phyloP scores from a whole-genome alignment of 2,329 filamentous ascomycete species.

The Sarocladiaceae sp. region DNA sequence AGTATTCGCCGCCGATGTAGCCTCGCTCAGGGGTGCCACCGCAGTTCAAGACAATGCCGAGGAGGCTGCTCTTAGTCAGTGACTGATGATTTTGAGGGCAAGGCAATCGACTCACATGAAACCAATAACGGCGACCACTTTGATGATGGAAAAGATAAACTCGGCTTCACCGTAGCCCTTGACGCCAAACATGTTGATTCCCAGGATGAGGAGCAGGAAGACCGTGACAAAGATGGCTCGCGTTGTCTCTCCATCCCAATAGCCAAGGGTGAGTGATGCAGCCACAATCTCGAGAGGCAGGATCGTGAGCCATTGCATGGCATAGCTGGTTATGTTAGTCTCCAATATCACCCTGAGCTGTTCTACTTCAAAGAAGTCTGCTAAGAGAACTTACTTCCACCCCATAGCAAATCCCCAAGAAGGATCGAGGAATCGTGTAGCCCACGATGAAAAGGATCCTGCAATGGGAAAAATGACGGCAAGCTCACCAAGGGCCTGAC shows the following conservation, averaged over 20 bases:
- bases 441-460: slow-evolving; percentile 87
- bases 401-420: slow-evolving; percentile 96
- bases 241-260: slow-evolving; percentile 62
- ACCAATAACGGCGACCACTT: slow-evolving; percentile 77
- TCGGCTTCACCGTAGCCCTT: slow-evolving; percentile 87
- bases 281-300: slow-evolving; percentile 83
- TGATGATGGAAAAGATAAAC: slow-evolving; percentile 80
- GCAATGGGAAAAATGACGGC: slow-evolving; percentile 86
- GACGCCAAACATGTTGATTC: slow-evolving; percentile 83
- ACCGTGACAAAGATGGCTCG: slow-evolving; percentile 75
- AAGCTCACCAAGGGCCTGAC: slow-evolving; percentile 86
- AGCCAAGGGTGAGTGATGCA: slow-evolving; percentile 75
- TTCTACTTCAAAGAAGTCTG: slow-evolving; percentile 6
- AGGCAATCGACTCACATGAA: slow-evolving; percentile 62
- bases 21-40: slow-evolving; percentile 67
- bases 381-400: slow-evolving; percentile 62
- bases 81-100: slow-evolving; percentile 10
- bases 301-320: slow-evolving; percentile 79
- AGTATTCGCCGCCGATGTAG: slow-evolving; percentile 76
- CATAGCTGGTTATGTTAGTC: slow-evolving; percentile 62
- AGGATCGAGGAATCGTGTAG: slow-evolving; percentile 85
- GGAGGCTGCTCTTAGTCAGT: slow-evolving; percentile 48
- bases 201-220: slow-evolving; percentile 69
- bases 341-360: neutral
- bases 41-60: slow-evolving; percentile 79